phyloP scores from a whole-genome alignment of 1,284 basidiomycete genomes.

The Moesziomyces antarcticus region DNA sequence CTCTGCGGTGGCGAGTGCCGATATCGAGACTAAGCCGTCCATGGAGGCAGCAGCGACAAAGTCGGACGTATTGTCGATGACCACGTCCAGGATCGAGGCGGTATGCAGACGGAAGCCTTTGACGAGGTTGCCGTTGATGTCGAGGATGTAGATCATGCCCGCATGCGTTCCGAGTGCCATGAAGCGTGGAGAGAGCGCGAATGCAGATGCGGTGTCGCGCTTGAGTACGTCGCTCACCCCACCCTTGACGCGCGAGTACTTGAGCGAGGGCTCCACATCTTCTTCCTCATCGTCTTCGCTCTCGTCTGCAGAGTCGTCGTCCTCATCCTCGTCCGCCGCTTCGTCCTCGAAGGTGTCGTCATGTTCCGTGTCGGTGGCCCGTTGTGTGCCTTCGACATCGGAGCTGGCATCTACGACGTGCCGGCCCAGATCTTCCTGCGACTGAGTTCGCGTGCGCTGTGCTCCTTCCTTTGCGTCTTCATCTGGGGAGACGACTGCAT shows the following conservation, averaged over 20 bases:
- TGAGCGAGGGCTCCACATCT: constrained; percentile 73
- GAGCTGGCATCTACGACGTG: neutral
- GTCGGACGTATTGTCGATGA: constrained; percentile 84
- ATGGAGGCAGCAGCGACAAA: constrained; percentile 93
- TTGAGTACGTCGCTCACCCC: constrained; percentile 81
- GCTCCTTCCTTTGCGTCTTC: neutral
- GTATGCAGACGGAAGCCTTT: constrained; percentile 92
- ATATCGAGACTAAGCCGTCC: constrained; percentile 92
- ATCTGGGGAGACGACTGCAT: constrained; percentile 15
- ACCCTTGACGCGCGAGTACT: constrained; percentile 85
- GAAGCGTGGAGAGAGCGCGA: constrained; percentile 73
- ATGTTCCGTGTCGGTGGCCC: constrained; percentile 3
- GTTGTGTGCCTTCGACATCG: constrained; percentile 4
- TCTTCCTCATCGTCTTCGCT: constrained; percentile 35
- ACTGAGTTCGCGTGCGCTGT: neutral
- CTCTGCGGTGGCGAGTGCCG: constrained; percentile 79
- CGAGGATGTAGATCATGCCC: constrained; percentile 88
- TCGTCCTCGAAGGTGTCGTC: constrained; percentile 3
- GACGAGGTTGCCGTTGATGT: constrained; percentile 81
- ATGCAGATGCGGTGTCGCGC: constrained; percentile 75
- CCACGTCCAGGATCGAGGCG: constrained; percentile 88
- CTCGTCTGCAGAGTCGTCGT: constrained; percentile 12
- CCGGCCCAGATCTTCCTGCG: neutral
- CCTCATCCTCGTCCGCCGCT: constrained; percentile 1
- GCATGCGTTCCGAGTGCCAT: constrained; percentile 89